phyloP scores from a whole-genome alignment of 164 flowering plant genomes.

The Echeveria elegans region DNA sequence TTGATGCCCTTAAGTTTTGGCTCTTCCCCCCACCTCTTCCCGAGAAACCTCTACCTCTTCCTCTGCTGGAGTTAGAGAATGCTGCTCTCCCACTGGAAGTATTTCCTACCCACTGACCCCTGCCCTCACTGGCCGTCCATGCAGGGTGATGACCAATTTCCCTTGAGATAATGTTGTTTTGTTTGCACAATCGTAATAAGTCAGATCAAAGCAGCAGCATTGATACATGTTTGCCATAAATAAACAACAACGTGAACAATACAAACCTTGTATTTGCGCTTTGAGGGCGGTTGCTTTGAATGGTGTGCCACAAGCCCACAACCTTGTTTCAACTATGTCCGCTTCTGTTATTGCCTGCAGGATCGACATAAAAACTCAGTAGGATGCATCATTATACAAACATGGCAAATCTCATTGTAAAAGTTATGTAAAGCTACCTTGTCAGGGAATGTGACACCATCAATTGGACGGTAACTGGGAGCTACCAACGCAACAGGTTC shows the following conservation, averaged over 20 bases:
- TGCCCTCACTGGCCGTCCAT: background rate
- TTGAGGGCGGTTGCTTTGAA: background rate
- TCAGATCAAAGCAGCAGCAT: background rate
- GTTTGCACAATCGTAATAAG: background rate
- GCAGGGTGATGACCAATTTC: background rate
- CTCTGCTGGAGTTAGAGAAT: background rate
- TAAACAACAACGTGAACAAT: background rate
- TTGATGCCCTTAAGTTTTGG: background rate
- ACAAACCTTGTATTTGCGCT: background rate
- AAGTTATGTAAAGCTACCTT: background rate
- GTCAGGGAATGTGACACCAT: background rate
- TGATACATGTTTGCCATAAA: too few relatives aligned
- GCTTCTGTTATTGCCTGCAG: conserved; percentile 1
- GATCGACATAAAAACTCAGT: background rate
- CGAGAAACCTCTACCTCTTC: background rate
- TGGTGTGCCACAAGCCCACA: conserved; percentile 4
- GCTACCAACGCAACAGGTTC: background rate
- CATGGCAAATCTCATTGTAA: background rate
- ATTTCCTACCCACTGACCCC: background rate
- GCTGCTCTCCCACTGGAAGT: too few relatives aligned
- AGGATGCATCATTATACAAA: background rate
- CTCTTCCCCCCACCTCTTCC: background rate
- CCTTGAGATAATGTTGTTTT: background rate
- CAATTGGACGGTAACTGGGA: background rate
- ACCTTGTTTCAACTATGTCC: background rate